phyloP scores from a whole-genome alignment of 2,329 filamentous ascomycete species.

The Alternaria gaisen region DNA sequence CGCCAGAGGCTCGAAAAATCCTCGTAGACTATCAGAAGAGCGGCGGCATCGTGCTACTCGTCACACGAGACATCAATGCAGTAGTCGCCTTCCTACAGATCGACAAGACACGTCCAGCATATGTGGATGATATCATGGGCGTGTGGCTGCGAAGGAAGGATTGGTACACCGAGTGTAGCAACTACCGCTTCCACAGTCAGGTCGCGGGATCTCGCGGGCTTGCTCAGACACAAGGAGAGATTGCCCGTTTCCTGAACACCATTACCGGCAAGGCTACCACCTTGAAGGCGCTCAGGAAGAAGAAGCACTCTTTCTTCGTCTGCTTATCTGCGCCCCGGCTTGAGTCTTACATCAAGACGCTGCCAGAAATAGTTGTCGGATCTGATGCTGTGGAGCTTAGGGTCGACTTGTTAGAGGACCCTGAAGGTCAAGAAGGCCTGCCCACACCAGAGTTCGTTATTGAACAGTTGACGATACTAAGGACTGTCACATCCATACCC shows the following conservation, averaged over 20 bases:
- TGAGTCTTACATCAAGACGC: conserved; percentile 66
- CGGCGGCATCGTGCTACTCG: conserved; percentile 84
- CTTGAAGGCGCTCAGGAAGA: conserved; percentile 68
- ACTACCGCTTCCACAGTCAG: conserved; percentile 90
- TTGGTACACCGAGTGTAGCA: conserved; percentile 93
- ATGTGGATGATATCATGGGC: conserved; percentile 88
- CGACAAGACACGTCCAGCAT: conserved; percentile 91
- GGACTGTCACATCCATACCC: conserved; percentile 75
- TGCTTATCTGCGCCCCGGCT: conserved; percentile 86
- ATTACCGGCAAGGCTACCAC: conserved; percentile 69
- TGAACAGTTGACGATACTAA: conserved; percentile 81
- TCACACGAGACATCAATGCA: conserved; percentile 86
- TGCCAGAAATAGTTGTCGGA: conserved; percentile 80
- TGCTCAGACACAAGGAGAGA: conserved; percentile 69
- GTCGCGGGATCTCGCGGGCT: conserved; percentile 62
- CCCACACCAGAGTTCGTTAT: conserved; percentile 78
- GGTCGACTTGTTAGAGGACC: conserved; percentile 87
- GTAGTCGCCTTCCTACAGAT: conserved; percentile 88
- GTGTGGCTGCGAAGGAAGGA: conserved; percentile 90
- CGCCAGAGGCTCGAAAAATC: conserved; percentile 77
- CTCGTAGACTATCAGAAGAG: conserved; percentile 75
- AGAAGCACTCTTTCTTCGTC: conserved; percentile 85
- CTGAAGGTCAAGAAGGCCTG: conserved; percentile 64
- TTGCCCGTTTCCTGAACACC: conserved; percentile 74
- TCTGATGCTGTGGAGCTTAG: conserved; percentile 93